Evolutionary conservation across 352 stramenopile species (phyloP).

Genomic region (Pythium biforme): DNA sequence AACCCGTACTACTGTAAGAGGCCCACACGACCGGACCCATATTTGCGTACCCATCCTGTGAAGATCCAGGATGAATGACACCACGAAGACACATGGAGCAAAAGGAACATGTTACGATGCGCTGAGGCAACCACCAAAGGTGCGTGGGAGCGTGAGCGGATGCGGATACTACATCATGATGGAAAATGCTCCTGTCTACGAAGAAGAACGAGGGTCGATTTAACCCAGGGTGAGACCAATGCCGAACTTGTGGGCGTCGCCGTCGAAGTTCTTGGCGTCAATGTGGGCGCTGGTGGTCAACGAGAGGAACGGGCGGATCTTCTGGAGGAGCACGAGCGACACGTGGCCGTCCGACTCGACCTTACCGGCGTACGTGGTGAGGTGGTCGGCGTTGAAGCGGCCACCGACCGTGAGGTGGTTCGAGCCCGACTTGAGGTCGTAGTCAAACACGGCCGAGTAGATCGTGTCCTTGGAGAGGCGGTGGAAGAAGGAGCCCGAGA

Average conservation of each 20-base stretch:
- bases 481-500: constrained; percentile 85
- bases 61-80: neutral
- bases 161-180: constrained; percentile 10
- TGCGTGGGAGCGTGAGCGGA: neutral
- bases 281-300: constrained; percentile 85
- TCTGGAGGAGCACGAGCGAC: constrained; percentile 82
- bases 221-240: constrained; percentile 87
- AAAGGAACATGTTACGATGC: constrained; percentile 28
- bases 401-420: constrained; percentile 82
- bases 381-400: constrained; percentile 76
- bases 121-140: constrained; percentile 4
- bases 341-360: constrained; percentile 87
- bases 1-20: too few relatives aligned
- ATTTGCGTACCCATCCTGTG: neutral
- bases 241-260: constrained; percentile 90
- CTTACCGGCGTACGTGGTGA: constrained; percentile 85
- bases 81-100: constrained; percentile 4
- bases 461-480: constrained; percentile 78
- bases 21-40: neutral
- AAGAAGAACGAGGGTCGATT: constrained; percentile 22
- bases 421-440: constrained; percentile 82
- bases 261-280: constrained; percentile 91
- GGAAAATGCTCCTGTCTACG: constrained; percentile 16
- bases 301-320: constrained; percentile 82
- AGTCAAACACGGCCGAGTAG: constrained; percentile 87